A percentile compares a stretch with the other conserved stretches of the same genome.
These are phyloP conservation scores for Anthracocystis panici-leucophaei DNA, from an alignment of 1,284 basidiomycete species.

Conservation along the genomic window DNA sequence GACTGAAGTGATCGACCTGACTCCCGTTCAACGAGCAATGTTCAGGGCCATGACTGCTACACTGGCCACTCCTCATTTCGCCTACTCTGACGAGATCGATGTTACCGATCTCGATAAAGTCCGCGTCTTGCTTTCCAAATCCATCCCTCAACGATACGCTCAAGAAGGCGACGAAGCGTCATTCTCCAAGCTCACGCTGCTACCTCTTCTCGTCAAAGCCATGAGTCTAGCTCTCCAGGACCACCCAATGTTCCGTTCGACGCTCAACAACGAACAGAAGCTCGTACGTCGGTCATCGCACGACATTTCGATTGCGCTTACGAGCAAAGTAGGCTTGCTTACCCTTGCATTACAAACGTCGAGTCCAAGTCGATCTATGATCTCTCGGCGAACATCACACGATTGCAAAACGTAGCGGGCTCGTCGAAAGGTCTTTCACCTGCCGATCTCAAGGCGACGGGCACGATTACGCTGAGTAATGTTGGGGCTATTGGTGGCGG, in stretches of 20 bases:
- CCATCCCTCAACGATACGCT: constrained; percentile 74
- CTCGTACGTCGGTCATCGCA: constrained; percentile 43
- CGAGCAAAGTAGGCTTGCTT: constrained; percentile 83
- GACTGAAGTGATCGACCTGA: constrained; percentile 50
- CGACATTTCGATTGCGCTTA: constrained; percentile 76
- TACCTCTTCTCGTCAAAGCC: constrained; percentile 87
- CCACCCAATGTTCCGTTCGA: constrained; percentile 79
- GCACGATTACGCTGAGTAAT: constrained; percentile 87
- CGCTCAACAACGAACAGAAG: constrained; percentile 32
- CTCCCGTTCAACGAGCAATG: constrained; percentile 67
- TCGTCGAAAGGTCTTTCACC: constrained; percentile 28
- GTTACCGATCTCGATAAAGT: constrained; percentile 81
- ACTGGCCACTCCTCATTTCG: constrained; percentile 79
- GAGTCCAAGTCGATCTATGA: constrained; percentile 76
- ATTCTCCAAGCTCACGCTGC: constrained; percentile 77
- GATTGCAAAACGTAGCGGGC: constrained; percentile 42
- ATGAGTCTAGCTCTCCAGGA: constrained; percentile 83
- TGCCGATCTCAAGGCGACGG: constrained; percentile 53
- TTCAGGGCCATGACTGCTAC: constrained; percentile 68
- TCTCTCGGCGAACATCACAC: constrained; percentile 70
- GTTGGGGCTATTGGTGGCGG: constrained; percentile 61
- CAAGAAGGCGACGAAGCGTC: constrained; percentile 34
- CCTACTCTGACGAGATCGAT: constrained; percentile 79
- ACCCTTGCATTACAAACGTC: constrained; percentile 82
- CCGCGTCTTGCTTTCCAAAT: constrained; percentile 77